Evolutionary conservation across 495 filamentous ascomycete genomes (phyloP).

Genomic region (Podospora bellae-mahoneyi): DNA sequence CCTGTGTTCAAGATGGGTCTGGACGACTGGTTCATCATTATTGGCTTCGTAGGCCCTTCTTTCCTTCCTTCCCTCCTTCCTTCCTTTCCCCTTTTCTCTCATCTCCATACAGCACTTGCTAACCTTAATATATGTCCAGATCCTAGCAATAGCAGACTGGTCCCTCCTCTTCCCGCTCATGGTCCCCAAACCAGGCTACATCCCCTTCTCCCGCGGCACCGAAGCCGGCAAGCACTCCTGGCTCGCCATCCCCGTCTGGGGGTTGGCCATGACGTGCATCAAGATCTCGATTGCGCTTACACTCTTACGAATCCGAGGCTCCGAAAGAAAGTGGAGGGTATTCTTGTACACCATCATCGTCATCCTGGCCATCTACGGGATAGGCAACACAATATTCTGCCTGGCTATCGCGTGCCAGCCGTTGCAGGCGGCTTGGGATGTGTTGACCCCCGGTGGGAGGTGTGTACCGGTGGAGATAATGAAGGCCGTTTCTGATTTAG

Average conservation of each 20-base stretch:
- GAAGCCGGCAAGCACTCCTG: slow-evolving; percentile 20
- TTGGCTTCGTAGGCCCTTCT: slow-evolving; percentile 23
- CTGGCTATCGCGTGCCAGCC: slow-evolving; percentile 26
- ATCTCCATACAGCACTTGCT: background rate
- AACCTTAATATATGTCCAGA: slow-evolving; percentile 12
- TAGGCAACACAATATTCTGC: slow-evolving; percentile 32
- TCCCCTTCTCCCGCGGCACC: slow-evolving; percentile 12
- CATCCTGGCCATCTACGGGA: slow-evolving; percentile 55
- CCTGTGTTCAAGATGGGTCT: slow-evolving; percentile 31
- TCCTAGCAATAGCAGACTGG: slow-evolving; percentile 26
- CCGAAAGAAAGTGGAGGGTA: slow-evolving; percentile 42
- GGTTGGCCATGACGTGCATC: slow-evolving; percentile 31
- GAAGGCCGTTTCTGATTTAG: slow-evolving; percentile 23
- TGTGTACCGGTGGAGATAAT: slow-evolving; percentile 23
- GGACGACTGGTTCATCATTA: slow-evolving; percentile 27
- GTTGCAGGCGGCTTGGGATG: slow-evolving; percentile 25
- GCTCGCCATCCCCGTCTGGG: slow-evolving; percentile 30
- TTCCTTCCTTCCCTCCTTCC: background rate
- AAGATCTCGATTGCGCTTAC: slow-evolving; percentile 32
- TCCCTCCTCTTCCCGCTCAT: slow-evolving; percentile 23
- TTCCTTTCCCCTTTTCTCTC: background rate
- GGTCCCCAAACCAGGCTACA: slow-evolving; percentile 14
- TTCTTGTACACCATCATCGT: slow-evolving; percentile 52
- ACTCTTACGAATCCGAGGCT: slow-evolving; percentile 27
- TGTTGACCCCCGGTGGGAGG: slow-evolving; percentile 4